Base-by-base conservation (phyloP, 2,329 filamentous ascomycete genomes). In the Xylaria hypoxylon region DNA sequence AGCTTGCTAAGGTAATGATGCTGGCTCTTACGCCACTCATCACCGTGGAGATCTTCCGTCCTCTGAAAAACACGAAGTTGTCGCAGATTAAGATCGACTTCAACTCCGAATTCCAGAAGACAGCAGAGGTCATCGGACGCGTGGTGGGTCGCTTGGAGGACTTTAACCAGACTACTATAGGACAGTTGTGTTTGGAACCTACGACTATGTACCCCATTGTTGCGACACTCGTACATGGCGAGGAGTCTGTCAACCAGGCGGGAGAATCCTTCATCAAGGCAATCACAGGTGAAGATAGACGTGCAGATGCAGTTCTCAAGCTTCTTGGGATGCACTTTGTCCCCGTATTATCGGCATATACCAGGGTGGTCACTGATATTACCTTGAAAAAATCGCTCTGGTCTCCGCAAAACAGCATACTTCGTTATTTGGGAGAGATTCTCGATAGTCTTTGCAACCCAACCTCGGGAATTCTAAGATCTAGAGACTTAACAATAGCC, bases 251-350 rank as follows among this genome's bases (percentile, higher is more conserved):
- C 38, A 93, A 93, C 68, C 90, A 94, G 76, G 91, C 92, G 17
- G 90, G 92, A 1, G 87, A 94, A 6, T 91, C 94, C 71, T 82
- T 98, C 31, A 86, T 98, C 70, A 97, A 97, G 78, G 89, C 89
- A 40, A 87, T 95, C 73, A 96, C 92, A 40, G 87, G 87, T 8
- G 89, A 96, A 77, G 76, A 82, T 38, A 81, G 80, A 22, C 84
- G 86, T 56, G 79, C 80, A 42, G 84, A 85, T 15, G 85, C 85
- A 5, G 77, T 87, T n/a, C 76, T 76, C 10, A 80, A 77, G 68
- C 76, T 87, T 68, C 75, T 87, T 2, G 77, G 81, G 48, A 73
- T 79, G n/a, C 79, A 82, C 31, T 82, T 86, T 50, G 75, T 76
- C 13, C 77, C 79, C 2, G 81, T 82, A 52, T 71, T 87, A 40